phyloP scores from a whole-genome alignment of 1,284 basidiomycete genomes.

The Quambalaria eucalypti region DNA sequence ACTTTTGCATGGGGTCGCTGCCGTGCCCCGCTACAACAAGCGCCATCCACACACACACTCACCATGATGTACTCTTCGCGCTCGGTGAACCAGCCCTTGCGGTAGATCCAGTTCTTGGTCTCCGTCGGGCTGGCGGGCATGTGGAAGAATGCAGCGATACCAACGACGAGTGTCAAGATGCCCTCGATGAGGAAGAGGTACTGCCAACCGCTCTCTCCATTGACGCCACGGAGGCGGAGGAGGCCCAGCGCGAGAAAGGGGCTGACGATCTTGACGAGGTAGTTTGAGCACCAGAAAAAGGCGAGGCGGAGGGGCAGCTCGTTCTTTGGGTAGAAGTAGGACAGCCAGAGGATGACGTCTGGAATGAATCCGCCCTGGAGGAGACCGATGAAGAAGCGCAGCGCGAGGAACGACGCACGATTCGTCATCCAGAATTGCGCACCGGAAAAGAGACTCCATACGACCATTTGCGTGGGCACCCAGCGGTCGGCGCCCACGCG shows the following conservation, averaged over 20 bases:
- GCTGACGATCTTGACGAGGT: constrained; percentile 54
- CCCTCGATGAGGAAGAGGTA: constrained; percentile 25
- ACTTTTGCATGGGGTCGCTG: constrained; percentile 60
- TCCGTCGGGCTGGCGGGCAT: constrained; percentile 60
- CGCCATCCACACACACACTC: constrained; percentile 58
- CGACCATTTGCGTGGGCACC: constrained; percentile 58
- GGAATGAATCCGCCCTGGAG: constrained; percentile 56
- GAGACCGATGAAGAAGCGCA: constrained; percentile 8
- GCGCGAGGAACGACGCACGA: constrained; percentile 6
- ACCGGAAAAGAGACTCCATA: constrained; percentile 52
- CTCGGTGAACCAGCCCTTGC: constrained; percentile 5
- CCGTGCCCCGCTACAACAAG: constrained; percentile 60
- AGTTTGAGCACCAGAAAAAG: constrained; percentile 60
- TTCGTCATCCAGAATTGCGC: constrained; percentile 50
- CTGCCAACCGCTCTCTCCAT: constrained; percentile 53
- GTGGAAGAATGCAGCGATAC: constrained; percentile 58
- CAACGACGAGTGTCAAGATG: constrained; percentile 50
- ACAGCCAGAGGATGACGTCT: constrained; percentile 37
- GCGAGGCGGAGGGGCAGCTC: constrained; percentile 59
- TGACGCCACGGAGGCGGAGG: constrained; percentile 56
- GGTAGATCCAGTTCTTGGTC: constrained; percentile 4
- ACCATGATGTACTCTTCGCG: constrained; percentile 23
- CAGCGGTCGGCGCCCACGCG: constrained; percentile 62
- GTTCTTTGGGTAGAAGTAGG: constrained; percentile 40
- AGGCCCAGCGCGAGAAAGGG: constrained; percentile 61